Evolutionary conservation across 1,284 basidiomycete genomes (phyloP), one percentile per base, ranked within the genome.

Genomic region (Vanrija humicola): DNA sequence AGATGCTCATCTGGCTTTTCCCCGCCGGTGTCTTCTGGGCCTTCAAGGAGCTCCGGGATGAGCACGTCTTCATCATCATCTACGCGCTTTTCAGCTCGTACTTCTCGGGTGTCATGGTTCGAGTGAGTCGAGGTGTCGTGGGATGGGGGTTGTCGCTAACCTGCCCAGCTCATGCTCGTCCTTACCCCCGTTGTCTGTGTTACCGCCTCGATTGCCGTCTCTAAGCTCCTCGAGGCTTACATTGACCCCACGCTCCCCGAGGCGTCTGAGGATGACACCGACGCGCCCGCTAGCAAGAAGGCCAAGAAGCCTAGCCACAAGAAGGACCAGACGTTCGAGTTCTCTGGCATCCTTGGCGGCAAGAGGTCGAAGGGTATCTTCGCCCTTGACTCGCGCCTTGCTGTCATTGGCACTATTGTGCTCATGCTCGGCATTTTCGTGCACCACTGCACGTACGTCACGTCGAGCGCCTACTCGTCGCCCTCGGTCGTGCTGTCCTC

Each of bases 31-130:
- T 98, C 46, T 83, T 90, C 69, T 79, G 96, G 62, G 94, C 91
- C 77, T 98, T 98, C 89, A 85, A 84, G 61, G 84, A 95, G 72
- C 81, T 99, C 29, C 85, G 91, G 29, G 96, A 99, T 75, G 96
- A 98, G 74, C 96, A 98, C 72, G 82, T 99, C 64, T 99, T 99
- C 75, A 90, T 99, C 69, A 96, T 99, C 80, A 94, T 98, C 78
- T 99, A 98, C 77, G 87, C 94, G 25, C 85, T 93, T 62, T 86
- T 98, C 70, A 91, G 88, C 46, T 91, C 90, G 71, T 99, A 99
- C 82, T 99, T 99, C 75, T 95, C 96, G 10, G 94, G 95, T 53
- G 96, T 98, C 74, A 98, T 98, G 95, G 95, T 98, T 58, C 90
- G 94, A 61, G 70, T 52, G 18, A 23, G n/a, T 52, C 3, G 28